Base-by-base conservation (phyloP, 257 asterid genomes). In the Capsicum pubescens region DNA sequence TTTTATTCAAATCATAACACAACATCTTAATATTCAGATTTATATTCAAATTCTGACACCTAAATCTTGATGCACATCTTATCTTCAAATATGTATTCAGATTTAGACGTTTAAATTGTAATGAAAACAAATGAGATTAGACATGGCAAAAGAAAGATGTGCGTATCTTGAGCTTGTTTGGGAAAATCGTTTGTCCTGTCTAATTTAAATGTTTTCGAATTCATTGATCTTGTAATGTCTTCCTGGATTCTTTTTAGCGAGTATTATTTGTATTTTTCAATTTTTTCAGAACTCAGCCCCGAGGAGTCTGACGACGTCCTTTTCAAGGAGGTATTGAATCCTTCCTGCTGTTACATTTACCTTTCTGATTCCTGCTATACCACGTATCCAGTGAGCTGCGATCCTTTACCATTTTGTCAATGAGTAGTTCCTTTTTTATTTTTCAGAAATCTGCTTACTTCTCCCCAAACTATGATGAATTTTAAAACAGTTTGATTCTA, bases 231-330 rank as follows among this genome's bases (percentile, higher is more conserved):
- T 82, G 85, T 54, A 54, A 54, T 12, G 13, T 55, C 85, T 81
- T 76, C 44, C 57, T 83, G 82, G 50, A 39, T 50, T 50, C 57
- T 32, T 50, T 72, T 50, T 12, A 58, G 67, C 26, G 42, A 66
- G 55, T 67, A 67, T 52, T 44, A 42, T 82, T 46, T 39, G 57
- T 50, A n/a, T 14, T 82, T 52, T 82, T 68, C 56, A 68, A 8
- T 54, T 67, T 67, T 66, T 83, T 85, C 95, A 95, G 99, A 94
- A 84, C 93, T 95, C 85, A 90, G 99, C 92, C 94, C 98, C 8
- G 98, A 94, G 89, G 99, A 95, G 90, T 92, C 98, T 58, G 98
- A 95, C 87, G 99, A 95, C 88, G 98, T 94, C 85, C 98, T 95
- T 81, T 95, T 95, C 92, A 94, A 95, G 90, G 99, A 95, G 98